These are phyloP conservation scores for Neospora caninum DNA, from an alignment of 169 alveolate genomes.

Conservation along the genomic window DNA sequence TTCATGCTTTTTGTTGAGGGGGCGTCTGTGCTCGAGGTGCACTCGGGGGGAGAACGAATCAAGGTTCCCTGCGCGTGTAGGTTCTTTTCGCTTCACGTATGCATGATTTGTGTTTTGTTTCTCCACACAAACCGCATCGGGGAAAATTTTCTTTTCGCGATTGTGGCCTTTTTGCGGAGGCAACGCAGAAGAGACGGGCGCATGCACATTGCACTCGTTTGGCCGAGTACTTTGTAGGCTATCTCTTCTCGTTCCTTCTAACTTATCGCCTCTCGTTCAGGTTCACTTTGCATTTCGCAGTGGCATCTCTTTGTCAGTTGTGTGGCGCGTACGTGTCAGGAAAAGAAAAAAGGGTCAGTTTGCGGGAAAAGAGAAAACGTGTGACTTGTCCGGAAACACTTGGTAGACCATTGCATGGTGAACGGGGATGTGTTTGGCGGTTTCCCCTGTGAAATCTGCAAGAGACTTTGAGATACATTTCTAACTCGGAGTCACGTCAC, in stretches of 20 bases:
- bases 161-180: background rate
- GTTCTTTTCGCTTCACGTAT: no score
- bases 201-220: background rate
- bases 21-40: no score
- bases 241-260: background rate
- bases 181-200: background rate
- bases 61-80: no score
- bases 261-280: background rate
- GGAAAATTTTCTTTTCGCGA: background rate
- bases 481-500: no score
- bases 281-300: background rate
- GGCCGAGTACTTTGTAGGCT: background rate
- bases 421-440: background rate
- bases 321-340: constrained; percentile 8
- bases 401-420: background rate
- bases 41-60: no score
- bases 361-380: background rate
- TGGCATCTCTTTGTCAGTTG: background rate
- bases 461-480: no score
- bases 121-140: background rate
- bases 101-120: no score
- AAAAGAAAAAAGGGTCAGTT: background rate
- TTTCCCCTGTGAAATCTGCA: background rate
- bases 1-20: no score
- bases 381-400: background rate